Conservation (phyloP, 176 grass and related monocot species). For the Echinochloa phyllopogon region DNA sequence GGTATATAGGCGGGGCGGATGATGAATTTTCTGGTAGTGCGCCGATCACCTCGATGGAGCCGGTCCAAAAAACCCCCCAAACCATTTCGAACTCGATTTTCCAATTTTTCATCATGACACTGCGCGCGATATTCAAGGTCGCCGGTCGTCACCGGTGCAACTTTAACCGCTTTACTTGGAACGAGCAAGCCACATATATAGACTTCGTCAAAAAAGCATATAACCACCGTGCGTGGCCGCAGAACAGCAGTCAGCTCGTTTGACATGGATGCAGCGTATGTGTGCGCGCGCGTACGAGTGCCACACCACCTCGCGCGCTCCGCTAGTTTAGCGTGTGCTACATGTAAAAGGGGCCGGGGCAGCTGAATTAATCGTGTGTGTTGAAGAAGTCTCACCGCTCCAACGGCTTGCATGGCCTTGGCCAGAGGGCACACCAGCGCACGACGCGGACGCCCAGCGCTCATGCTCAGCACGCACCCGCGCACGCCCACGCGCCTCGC, state of each 20-base stretch:
- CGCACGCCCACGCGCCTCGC: no score
- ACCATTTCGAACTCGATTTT: not conserved
- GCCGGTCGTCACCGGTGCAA: slow-evolving; percentile 38
- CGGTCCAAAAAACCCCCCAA: not conserved
- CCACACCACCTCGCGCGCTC: not conserved
- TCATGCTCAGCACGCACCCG: no score
- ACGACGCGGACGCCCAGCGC: no score
- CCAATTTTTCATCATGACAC: not conserved
- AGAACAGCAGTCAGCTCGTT: slow-evolving; percentile 22
- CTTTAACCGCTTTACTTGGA: slow-evolving; percentile 57
- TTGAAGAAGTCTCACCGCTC: no score
- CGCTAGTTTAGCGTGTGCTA: not conserved
- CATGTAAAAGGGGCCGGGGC: not conserved
- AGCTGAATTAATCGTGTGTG: not conserved
- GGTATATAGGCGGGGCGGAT: no score
- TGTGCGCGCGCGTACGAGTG: not conserved
- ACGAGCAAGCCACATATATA: slow-evolving; percentile 22
- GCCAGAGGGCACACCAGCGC: no score
- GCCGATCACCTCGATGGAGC: not conserved
- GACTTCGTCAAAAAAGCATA: slow-evolving; percentile 44
- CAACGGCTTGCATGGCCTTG: no score
- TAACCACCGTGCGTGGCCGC: not conserved
- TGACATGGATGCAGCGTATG: slow-evolving; percentile 14
- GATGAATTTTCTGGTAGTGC: no score
- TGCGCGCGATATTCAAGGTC: slow-evolving; percentile 26